Conservation (phyloP, 2,329 filamentous ascomycete species). For the Aureobasidium namibiae region DNA sequence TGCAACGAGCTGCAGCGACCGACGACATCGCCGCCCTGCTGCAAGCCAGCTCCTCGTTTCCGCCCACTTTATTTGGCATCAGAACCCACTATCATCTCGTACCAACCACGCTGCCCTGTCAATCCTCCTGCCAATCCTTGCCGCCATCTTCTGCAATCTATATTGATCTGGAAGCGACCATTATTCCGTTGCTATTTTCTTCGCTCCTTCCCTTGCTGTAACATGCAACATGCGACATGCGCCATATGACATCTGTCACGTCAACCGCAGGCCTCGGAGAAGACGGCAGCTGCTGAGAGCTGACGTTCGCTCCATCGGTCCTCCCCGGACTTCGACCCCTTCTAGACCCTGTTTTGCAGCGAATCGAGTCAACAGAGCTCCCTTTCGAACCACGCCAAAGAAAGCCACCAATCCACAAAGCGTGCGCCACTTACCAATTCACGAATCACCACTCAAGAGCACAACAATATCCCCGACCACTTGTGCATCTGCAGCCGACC, state of each 20-base stretch:
- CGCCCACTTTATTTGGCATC: conserved; percentile 5
- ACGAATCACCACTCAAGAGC: not conserved
- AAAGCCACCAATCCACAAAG: not conserved
- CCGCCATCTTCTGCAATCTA: not conserved
- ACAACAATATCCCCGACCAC: not conserved
- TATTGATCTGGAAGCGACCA: not conserved
- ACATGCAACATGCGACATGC: not conserved
- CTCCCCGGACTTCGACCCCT: not conserved
- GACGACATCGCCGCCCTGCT: not conserved
- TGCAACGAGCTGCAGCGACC: not conserved
- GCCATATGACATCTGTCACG: not conserved
- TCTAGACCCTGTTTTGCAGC: not conserved
- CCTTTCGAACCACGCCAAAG: not conserved
- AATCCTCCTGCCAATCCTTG: conserved; percentile 4
- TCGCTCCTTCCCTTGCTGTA: not conserved
- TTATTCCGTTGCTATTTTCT: not conserved
- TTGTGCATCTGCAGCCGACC: not conserved
- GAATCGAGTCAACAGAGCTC: not conserved
- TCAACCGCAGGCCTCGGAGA: not conserved
- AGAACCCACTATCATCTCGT: not conserved
- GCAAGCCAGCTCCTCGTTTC: not conserved
- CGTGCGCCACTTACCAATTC: conserved; percentile 3
- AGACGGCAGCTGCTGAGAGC: not conserved
- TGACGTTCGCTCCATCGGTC: not conserved
- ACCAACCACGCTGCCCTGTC: not conserved